phyloP scores from a whole-genome alignment of 805 yeast genomes.

The Zygoascus tannicola region DNA sequence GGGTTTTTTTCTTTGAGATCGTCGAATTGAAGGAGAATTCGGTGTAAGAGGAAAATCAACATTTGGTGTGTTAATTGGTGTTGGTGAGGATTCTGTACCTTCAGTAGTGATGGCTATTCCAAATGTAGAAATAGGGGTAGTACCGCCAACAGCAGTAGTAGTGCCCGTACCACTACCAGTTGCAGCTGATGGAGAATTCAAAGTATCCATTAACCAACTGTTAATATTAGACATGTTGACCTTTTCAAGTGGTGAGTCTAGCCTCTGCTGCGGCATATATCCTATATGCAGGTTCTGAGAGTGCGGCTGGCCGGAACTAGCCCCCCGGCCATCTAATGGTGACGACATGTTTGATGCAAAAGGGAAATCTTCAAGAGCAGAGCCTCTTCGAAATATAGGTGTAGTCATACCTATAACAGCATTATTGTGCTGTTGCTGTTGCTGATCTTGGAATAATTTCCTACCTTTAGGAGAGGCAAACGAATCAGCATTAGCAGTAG shows the following conservation, averaged over 20 bases:
- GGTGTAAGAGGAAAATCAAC: not conserved
- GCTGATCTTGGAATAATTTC: not conserved
- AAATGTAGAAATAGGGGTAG: not conserved
- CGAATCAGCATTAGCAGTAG: not conserved
- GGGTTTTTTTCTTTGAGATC: conserved; percentile 5
- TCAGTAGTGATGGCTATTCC: not conserved
- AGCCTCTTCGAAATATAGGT: not conserved
- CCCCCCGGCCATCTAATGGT: not conserved
- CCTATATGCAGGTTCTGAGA: no score
- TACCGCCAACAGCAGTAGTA: not conserved
- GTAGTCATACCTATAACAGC: not conserved
- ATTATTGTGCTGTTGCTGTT: not conserved
- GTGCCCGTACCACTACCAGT: not conserved
- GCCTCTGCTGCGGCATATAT: no score
- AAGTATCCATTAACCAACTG: conserved; percentile 1
- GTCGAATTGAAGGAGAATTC: not conserved
- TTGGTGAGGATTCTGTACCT: not conserved
- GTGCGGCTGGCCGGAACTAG: not conserved
- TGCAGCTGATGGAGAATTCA: not conserved
- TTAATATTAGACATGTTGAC: not conserved
- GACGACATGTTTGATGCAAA: not conserved
- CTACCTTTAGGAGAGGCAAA: not conserved
- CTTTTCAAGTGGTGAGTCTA: not conserved
- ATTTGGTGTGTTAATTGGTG: not conserved
- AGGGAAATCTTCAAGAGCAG: not conserved